phyloP scores from a whole-genome alignment of 192 early-diverging fungal species.

The Umbelopsis vinacea region DNA sequence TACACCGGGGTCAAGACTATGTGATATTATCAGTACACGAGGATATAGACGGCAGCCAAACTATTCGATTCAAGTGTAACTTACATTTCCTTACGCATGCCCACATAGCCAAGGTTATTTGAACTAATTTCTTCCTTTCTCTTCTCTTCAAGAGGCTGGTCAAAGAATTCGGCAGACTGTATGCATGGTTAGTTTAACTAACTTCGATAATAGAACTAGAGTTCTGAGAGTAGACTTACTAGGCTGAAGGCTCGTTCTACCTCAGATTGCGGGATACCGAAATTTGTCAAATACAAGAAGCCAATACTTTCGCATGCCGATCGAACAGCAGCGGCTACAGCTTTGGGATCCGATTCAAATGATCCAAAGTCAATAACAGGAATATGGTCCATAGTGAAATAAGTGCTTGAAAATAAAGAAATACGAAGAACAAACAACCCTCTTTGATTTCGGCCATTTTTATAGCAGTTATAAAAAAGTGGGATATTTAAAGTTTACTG shows the following conservation, averaged over 20 bases:
- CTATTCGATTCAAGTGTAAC: background rate
- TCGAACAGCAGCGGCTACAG: constrained; percentile 43
- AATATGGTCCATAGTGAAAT: constrained; percentile 32
- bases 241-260: constrained; percentile 46
- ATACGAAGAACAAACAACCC: background rate
- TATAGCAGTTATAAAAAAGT: background rate
- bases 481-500: background rate
- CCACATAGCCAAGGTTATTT: constrained; percentile 49
- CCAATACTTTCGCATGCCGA: constrained; percentile 47
- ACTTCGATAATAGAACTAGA: background rate
- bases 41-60: background rate
- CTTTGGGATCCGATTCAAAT: constrained; percentile 43
- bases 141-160: constrained; percentile 45
- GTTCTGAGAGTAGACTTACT: constrained; percentile 15
- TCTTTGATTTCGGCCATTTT: background rate
- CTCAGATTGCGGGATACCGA: constrained; percentile 45
- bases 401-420: background rate
- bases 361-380: constrained; percentile 62
- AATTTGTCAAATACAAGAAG: constrained; percentile 59
- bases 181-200: background rate
- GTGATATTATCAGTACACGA: background rate
- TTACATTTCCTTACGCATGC: constrained; percentile 51
- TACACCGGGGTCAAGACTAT: constrained; percentile 43
- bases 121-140: constrained; percentile 33
- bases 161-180: constrained; percentile 48